A percentile compares a stretch with the other conserved stretches of the same genome.
Evolutionary conservation across 2,329 filamentous ascomycete species (phyloP).

Genomic region (Aspergillaceae sp.): DNA sequence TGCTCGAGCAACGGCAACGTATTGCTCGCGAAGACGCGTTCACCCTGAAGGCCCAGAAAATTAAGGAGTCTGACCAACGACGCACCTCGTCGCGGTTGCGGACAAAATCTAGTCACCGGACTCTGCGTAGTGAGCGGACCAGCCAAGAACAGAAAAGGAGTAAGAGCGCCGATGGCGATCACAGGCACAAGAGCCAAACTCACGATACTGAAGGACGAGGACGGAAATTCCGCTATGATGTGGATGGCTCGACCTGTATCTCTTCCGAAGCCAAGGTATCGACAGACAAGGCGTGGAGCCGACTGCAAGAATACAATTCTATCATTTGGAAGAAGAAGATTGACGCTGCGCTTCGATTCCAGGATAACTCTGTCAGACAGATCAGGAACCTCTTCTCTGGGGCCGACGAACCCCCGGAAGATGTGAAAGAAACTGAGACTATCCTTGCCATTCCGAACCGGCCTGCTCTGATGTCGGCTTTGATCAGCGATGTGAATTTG

Average conservation of each 20-base stretch:
- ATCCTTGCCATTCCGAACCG: slow-evolving; percentile 79
- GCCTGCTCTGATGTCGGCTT: slow-evolving; percentile 69
- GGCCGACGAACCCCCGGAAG: slow-evolving; percentile 68
- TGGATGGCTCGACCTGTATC: slow-evolving; percentile 64
- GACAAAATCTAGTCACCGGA: slow-evolving; percentile 43
- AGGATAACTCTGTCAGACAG: slow-evolving; percentile 67
- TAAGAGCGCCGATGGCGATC: slow-evolving; percentile 47
- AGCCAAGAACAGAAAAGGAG: slow-evolving; percentile 41
- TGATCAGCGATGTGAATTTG: slow-evolving; percentile 78
- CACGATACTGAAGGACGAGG: slow-evolving; percentile 28
- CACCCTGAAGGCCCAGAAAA: slow-evolving; percentile 73
- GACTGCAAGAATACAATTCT: slow-evolving; percentile 70
- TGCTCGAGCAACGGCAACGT: slow-evolving; percentile 82
- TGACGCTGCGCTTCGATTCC: slow-evolving; percentile 61
- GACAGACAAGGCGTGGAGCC: slow-evolving; percentile 65
- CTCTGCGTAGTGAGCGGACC: slow-evolving; percentile 32
- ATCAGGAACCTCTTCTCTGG: slow-evolving; percentile 75
- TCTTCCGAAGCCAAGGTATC: slow-evolving; percentile 64
- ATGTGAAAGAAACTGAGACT: slow-evolving; percentile 71
- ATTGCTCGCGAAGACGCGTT: slow-evolving; percentile 87
- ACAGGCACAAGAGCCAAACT: slow-evolving; percentile 19
- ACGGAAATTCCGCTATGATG: slow-evolving; percentile 58
- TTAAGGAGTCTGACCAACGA: slow-evolving; percentile 57
- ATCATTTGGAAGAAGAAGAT: slow-evolving; percentile 90
- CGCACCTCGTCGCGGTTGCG: slow-evolving; percentile 45